These are phyloP conservation scores for Stemphylium vesicarium DNA, from an alignment of 2,329 filamentous ascomycete species.

Conservation along the genomic window DNA sequence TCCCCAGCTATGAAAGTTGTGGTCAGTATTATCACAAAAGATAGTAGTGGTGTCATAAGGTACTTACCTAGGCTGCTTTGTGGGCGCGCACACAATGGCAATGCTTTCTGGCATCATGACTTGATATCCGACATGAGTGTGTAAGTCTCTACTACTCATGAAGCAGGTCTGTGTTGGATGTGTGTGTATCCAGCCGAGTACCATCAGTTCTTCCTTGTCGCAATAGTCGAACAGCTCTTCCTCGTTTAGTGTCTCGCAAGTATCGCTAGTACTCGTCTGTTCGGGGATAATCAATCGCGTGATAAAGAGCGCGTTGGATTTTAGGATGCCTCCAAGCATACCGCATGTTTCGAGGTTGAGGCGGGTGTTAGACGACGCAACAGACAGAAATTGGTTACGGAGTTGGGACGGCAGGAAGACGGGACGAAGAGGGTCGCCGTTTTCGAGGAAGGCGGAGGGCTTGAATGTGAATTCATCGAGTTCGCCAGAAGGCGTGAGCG, in stretches of 20 bases:
- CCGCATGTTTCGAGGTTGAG: slow-evolving; percentile 92
- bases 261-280: slow-evolving; percentile 87
- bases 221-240: slow-evolving; percentile 86
- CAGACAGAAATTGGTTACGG: slow-evolving; percentile 73
- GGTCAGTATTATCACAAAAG: background rate
- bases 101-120: slow-evolving; percentile 96
- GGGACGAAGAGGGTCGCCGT: slow-evolving; percentile 82
- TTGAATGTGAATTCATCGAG: slow-evolving; percentile 77
- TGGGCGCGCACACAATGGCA: slow-evolving; percentile 93
- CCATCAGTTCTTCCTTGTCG: slow-evolving; percentile 79
- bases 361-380: slow-evolving; percentile 78
- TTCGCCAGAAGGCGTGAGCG: slow-evolving; percentile 45
- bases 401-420: slow-evolving; percentile 83
- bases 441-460: slow-evolving; percentile 87
- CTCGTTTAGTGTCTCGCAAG: slow-evolving; percentile 93
- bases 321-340: slow-evolving; percentile 86
- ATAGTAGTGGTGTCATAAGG: background rate
- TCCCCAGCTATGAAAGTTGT: slow-evolving; percentile 69
- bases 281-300: slow-evolving; percentile 88
- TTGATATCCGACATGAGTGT: slow-evolving; percentile 94
- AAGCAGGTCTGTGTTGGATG: slow-evolving; percentile 97
- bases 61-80: slow-evolving; percentile 74
- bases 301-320: slow-evolving; percentile 93
- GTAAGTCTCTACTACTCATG: slow-evolving; percentile 91
- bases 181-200: slow-evolving; percentile 97